These are phyloP conservation scores for Chlamydomonas eustigma DNA, from an alignment of 139 green algal species.

Conservation along the genomic window DNA sequence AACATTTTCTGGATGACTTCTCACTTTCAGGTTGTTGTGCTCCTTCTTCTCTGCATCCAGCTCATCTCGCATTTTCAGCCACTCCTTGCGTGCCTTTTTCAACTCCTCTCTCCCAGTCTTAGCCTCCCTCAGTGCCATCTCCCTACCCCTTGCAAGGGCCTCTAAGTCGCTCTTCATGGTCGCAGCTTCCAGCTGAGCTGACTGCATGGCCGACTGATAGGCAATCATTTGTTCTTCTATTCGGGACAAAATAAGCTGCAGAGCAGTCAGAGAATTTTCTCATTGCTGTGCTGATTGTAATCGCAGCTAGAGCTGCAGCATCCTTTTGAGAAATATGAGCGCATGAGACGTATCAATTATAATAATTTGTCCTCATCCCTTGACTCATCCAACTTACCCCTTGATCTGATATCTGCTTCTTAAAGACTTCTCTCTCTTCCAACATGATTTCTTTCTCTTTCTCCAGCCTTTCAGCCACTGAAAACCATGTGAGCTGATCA, in stretches of 20 bases:
- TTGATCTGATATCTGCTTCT: constrained; percentile 21
- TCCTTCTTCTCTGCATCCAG: constrained; percentile 32
- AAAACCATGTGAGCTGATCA: constrained; percentile 52
- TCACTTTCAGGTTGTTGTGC: constrained; percentile 27
- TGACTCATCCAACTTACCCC: constrained; percentile 24
- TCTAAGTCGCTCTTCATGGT: constrained; percentile 16
- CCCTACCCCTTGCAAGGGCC: constrained; percentile 14
- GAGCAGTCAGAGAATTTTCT: too few species aligned
- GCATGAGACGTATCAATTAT: too few species aligned
- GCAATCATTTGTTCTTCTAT: constrained; percentile 36
- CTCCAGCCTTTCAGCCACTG: constrained; percentile 42
- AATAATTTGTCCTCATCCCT: too few species aligned
- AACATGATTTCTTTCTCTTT: constrained; percentile 42
- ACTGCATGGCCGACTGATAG: constrained; percentile 21
- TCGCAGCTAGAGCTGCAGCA: too few species aligned
- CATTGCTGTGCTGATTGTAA: too few species aligned
- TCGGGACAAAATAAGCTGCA: constrained; percentile 27
- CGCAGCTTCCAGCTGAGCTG: constrained; percentile 31
- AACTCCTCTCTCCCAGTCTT: constrained; percentile 45
- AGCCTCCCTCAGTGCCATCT: constrained; percentile 31
- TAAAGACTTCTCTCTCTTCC: constrained; percentile 32
- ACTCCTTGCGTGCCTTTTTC: constrained; percentile 42
- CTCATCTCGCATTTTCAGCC: constrained; percentile 33
- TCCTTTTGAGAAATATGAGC: too few species aligned
- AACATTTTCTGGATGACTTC: neutral